These are phyloP conservation scores for Mycena citricolor DNA, from an alignment of 1,284 basidiomycete genomes.

Conservation along the genomic window DNA sequence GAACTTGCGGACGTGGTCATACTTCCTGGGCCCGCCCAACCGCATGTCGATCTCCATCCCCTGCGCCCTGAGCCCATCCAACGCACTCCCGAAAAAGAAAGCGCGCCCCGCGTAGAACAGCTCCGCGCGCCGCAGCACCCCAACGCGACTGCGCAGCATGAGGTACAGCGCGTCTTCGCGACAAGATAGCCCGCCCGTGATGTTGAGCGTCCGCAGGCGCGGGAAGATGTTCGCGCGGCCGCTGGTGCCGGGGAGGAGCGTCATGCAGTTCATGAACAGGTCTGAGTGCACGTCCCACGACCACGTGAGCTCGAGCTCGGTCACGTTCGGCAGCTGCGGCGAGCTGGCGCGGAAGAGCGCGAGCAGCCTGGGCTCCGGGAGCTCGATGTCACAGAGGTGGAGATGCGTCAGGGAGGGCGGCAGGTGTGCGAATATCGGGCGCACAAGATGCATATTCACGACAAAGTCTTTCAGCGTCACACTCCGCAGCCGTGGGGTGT, in stretches of 20 bases:
- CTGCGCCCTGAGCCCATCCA: conserved; percentile 7
- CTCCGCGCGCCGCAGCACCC: conserved; percentile 5
- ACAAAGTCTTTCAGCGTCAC: no score
- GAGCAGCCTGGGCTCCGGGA: no score
- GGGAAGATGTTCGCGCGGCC: conserved; percentile 2
- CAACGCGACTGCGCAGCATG: conserved; percentile 15
- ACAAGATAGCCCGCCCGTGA: conserved; percentile 20
- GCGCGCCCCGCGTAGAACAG: conserved; percentile 19
- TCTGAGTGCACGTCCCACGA: conserved; percentile 17
- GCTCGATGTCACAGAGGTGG: no score
- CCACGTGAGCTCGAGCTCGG: conserved; percentile 16
- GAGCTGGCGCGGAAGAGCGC: no score
- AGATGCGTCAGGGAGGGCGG: no score
- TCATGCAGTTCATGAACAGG: conserved; percentile 12
- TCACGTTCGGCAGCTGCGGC: no score
- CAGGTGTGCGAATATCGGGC: no score
- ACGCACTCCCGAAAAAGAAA: conserved; percentile 16
- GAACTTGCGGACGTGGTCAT: no score
- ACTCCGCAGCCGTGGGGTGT: no score
- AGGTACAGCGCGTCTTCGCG: conserved; percentile 1
- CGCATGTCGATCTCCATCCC: conserved; percentile 19
- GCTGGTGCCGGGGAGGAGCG: conserved; percentile 1
- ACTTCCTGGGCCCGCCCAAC: no score
- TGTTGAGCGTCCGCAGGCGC: conserved; percentile 4
- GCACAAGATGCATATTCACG: no score